Percentiles rank a stretch among this genome's conserved stretches.
Conservation (phyloP, 179 eudicot species). For the Spergularia azorica region DNA sequence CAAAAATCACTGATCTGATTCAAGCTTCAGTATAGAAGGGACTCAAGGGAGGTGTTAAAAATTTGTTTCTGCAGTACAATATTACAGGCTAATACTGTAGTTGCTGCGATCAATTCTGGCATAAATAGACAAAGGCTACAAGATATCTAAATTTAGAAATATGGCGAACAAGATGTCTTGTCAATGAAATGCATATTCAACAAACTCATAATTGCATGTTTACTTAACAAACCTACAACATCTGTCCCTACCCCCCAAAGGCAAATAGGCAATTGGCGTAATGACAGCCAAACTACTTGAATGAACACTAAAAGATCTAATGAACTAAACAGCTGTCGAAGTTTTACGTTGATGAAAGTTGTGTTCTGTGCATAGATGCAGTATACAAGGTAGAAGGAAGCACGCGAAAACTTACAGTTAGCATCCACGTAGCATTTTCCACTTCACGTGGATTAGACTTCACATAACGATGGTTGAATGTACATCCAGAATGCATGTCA, state of each 20-base stretch:
- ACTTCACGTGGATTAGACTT: conserved; percentile 80
- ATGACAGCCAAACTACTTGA: no score
- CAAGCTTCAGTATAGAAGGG: not conserved
- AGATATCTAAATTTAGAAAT: not conserved
- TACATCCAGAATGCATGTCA: conserved; percentile 77
- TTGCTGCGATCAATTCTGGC: not conserved
- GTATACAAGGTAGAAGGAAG: not conserved
- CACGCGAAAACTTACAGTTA: conserved; percentile 49
- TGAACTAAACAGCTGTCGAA: not conserved
- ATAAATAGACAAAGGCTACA: not conserved
- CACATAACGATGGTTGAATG: conserved; percentile 79
- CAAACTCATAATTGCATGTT: no score
- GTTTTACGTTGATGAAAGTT: not conserved
- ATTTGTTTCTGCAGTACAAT: not conserved
- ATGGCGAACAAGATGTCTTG: no score
- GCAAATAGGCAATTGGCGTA: no score
- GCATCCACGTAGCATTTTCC: conserved; percentile 80
- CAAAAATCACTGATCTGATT: not conserved
- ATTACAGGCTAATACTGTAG: not conserved
- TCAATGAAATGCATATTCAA: no score
- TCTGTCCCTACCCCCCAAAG: no score
- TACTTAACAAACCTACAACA: no score
- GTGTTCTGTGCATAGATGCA: conserved; percentile 4
- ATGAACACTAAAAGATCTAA: no score
- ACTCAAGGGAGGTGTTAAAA: not conserved